phyloP scores from a whole-genome alignment of 2,329 filamentous ascomycete genomes.

The Penicillium decumbens region DNA sequence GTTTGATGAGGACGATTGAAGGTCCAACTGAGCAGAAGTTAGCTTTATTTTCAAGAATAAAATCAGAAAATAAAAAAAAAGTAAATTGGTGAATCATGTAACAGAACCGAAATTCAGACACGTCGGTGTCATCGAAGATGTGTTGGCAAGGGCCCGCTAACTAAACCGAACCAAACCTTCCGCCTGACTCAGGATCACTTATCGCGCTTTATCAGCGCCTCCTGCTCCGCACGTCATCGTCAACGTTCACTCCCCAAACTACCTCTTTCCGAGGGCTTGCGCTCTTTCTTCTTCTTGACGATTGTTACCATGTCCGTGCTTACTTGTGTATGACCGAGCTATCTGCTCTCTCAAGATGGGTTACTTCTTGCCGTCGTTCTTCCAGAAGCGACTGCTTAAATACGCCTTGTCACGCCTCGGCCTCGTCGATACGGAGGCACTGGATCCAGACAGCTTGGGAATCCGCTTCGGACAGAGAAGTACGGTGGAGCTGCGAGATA shows the following conservation, averaged over 20 bases:
- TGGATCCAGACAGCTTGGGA: constrained; percentile 82
- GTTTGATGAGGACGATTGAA: constrained; percentile 42
- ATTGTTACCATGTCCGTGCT: constrained; percentile 17
- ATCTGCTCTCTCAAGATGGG: constrained; percentile 55
- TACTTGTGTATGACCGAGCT: constrained; percentile 31
- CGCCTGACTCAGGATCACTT: constrained; percentile 25
- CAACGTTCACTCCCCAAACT: constrained; percentile 12
- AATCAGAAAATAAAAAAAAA: too few relatives aligned
- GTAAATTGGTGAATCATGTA: not conserved
- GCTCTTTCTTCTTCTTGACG: constrained; percentile 3
- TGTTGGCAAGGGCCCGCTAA: not conserved
- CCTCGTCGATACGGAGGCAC: constrained; percentile 77
- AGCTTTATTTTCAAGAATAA: not conserved
- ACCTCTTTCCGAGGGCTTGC: constrained; percentile 3
- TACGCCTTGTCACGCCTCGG: constrained; percentile 81
- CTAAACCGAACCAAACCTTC: not conserved
- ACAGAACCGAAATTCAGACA: not conserved
- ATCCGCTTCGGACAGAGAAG: constrained; percentile 76
- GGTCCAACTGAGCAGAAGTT: not conserved
- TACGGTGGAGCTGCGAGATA: constrained; percentile 79
- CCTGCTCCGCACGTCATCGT: constrained; percentile 32
- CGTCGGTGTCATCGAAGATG: constrained; percentile 1
- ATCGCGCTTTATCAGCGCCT: constrained; percentile 21
- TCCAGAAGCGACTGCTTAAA: constrained; percentile 83
- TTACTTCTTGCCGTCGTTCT: constrained; percentile 67